Evolutionary conservation across 352 stramenopile species (phyloP).

Genomic region (Phytophthora uliginosa): DNA sequence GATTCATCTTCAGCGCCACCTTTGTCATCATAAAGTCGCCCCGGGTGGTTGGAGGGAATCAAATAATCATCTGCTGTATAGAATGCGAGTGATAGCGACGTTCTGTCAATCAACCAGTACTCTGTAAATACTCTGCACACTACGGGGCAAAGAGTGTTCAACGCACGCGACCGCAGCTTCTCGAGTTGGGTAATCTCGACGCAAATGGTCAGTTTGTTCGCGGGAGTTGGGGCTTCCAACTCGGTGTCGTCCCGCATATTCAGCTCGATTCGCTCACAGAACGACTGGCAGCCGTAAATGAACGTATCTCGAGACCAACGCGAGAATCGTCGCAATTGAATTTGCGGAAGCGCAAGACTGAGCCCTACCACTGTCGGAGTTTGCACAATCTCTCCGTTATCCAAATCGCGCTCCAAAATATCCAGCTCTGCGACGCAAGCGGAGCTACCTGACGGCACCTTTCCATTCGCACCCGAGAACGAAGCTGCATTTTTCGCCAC

Average conservation of each 20-base stretch:
- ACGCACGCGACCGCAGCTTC: conserved; percentile 47
- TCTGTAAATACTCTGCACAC: conserved; percentile 82
- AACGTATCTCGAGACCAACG: conserved; percentile 65
- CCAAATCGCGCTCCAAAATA: conserved; percentile 61
- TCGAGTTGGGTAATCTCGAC: conserved; percentile 67
- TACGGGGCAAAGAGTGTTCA: conserved; percentile 67
- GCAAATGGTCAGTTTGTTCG: conserved; percentile 72
- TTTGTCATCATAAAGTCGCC: conserved; percentile 37
- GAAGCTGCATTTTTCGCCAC: conserved; percentile 73
- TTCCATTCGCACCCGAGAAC: conserved; percentile 69
- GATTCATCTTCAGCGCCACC: conserved; percentile 26
- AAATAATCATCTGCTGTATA: conserved; percentile 73
- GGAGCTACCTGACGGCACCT: conserved; percentile 63
- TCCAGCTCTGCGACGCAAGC: conserved; percentile 77
- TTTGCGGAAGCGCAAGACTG: conserved; percentile 76
- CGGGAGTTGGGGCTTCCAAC: conserved; percentile 32
- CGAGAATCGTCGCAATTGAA: conserved; percentile 65
- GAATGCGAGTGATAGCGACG: conserved; percentile 74
- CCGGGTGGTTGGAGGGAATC: conserved; percentile 59
- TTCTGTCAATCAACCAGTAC: conserved; percentile 90
- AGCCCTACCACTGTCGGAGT: conserved; percentile 75
- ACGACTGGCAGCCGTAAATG: conserved; percentile 73
- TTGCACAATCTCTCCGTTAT: conserved; percentile 44
- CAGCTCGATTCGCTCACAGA: conserved; percentile 79
- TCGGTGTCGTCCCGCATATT: conserved; percentile 51